Evolutionary conservation across 345 rosid genomes (phyloP).

Genomic region (Ricinus communis): DNA sequence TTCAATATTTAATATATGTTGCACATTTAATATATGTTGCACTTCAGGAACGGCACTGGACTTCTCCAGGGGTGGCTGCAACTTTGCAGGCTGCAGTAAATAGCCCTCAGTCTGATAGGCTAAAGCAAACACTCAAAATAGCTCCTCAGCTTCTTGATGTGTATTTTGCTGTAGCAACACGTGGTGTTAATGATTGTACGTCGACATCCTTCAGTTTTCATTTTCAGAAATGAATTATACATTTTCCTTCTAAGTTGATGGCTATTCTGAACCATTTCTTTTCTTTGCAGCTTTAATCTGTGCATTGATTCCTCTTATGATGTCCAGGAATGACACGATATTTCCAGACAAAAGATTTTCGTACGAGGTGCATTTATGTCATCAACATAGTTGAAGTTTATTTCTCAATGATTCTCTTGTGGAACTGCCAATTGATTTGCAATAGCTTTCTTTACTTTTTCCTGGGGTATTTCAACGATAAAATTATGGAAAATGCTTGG

Average conservation of each 20-base stretch:
- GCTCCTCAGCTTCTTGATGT: conserved; percentile 74
- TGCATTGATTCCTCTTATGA: conserved; percentile 79
- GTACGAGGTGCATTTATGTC: conserved; percentile 56
- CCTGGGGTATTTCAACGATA: background rate
- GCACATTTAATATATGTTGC: no score
- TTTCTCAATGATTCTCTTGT: background rate
- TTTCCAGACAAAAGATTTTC: conserved; percentile 76
- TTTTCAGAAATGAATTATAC: background rate
- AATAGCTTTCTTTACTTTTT: background rate
- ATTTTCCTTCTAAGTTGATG: background rate
- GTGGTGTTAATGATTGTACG: conserved; percentile 81
- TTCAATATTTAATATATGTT: conserved; percentile 2
- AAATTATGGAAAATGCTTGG: background rate
- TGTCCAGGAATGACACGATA: conserved; percentile 72
- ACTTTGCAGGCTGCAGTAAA: conserved; percentile 73
- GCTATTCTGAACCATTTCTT: conserved; percentile 16
- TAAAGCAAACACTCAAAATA: conserved; percentile 67
- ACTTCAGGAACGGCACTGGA: conserved; percentile 79
- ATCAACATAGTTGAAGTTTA: conserved; percentile 12
- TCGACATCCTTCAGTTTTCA: conserved; percentile 17
- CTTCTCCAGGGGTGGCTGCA: conserved; percentile 71
- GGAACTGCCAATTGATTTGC: background rate
- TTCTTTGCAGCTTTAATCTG: conserved; percentile 75
- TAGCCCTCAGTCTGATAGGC: conserved; percentile 65
- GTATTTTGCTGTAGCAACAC: conserved; percentile 68